Evolutionary conservation across 2,329 filamentous ascomycete genomes (phyloP).

Genomic region (Colletotrichum shisoi): DNA sequence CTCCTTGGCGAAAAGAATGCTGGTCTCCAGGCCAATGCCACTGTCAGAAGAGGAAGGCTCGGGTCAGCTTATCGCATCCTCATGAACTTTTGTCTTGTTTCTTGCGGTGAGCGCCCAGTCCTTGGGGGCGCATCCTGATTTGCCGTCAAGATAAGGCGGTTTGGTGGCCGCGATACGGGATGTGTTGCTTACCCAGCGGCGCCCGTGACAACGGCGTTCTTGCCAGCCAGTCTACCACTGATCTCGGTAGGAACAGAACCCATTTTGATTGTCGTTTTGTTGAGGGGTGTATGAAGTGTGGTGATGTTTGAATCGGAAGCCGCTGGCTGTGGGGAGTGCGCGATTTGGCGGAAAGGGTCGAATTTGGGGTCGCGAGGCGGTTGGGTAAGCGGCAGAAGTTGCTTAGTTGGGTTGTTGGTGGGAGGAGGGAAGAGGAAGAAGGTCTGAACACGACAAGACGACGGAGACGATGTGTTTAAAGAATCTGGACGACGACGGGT

Average conservation of each 20-base stretch:
- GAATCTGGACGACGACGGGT: constrained; percentile 4
- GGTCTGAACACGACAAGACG: not conserved
- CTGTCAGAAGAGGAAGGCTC: constrained; percentile 54
- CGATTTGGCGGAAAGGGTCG: constrained; percentile 16
- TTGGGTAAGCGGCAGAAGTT: not conserved
- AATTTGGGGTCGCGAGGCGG: constrained; percentile 10
- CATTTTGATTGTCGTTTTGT: constrained; percentile 40
- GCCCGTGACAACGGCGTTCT: constrained; percentile 79
- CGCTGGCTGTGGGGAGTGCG: not conserved
- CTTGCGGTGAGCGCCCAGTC: constrained; percentile 19
- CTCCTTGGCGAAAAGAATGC: constrained; percentile 87
- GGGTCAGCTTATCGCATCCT: constrained; percentile 30
- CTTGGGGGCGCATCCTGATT: constrained; percentile 12
- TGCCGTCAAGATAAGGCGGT: constrained; percentile 19
- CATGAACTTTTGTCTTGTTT: not conserved
- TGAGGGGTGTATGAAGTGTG: not conserved
- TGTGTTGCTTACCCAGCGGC: constrained; percentile 75
- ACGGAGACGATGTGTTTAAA: constrained; percentile 33
- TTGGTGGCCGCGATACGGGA: constrained; percentile 15
- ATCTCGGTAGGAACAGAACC: constrained; percentile 44
- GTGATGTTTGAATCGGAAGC: constrained; percentile 16
- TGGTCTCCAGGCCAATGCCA: constrained; percentile 91
- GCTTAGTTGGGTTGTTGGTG: not conserved
- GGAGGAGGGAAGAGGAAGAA: constrained; percentile 2
- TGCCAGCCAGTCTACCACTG: constrained; percentile 63